Conservation (phyloP, 441 rosid genomes). For the Adansonia madagascariensis region DNA sequence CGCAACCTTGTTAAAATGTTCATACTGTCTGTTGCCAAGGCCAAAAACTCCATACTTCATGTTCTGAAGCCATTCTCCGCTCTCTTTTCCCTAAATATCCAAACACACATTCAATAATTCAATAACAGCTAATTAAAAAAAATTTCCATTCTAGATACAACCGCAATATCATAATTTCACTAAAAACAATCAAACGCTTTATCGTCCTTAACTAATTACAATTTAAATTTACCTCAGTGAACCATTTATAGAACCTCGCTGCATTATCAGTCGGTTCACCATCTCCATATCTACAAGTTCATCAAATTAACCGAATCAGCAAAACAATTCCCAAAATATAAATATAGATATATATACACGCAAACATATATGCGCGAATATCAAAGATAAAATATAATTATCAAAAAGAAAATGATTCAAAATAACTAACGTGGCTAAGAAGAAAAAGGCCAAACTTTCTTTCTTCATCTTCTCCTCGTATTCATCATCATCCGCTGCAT, state of each 20-base stretch:
- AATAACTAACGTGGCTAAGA: constrained; percentile 86
- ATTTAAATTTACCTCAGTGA: constrained; percentile 65
- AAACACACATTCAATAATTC: constrained; percentile 6
- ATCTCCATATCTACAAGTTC: constrained; percentile 78
- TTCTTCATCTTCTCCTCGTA: constrained; percentile 88
- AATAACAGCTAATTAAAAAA: constrained; percentile 1
- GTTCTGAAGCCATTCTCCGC: constrained; percentile 72
- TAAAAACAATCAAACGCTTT: neutral
- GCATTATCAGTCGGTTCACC: constrained; percentile 99
- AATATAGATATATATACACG: neutral
- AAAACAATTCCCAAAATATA: neutral
- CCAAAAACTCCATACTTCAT: constrained; percentile 89
- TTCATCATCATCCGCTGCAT: constrained; percentile 91
- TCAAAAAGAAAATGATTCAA: neutral
- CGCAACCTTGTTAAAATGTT: constrained; percentile 96
- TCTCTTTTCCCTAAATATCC: constrained; percentile 63
- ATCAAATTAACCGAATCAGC: constrained; percentile 24
- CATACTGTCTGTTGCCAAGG: constrained; percentile 95
- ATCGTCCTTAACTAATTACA: neutral
- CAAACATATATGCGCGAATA: neutral
- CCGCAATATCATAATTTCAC: neutral
- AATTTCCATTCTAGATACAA: neutral
- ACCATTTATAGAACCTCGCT: constrained; percentile 98
- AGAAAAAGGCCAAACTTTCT: constrained; percentile 77
- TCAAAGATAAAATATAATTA: neutral